phyloP scores from a whole-genome alignment of 2,329 filamentous ascomycete genomes.

The Alternaria viburni region DNA sequence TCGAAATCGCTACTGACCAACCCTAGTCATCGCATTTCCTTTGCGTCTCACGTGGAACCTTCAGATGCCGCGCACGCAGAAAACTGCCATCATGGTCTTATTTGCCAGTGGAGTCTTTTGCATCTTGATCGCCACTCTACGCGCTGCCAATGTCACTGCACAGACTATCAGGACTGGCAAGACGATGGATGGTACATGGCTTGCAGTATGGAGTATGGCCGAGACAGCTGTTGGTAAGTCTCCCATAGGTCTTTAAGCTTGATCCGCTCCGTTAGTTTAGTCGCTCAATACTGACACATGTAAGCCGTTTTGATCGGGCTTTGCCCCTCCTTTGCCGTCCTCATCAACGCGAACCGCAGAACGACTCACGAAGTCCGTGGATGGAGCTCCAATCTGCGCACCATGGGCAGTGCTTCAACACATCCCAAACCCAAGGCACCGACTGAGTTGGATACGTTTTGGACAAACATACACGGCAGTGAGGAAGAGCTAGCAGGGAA shows the following conservation, averaged over 20 bases:
- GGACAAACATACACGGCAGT: background rate
- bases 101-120: conserved; percentile 1
- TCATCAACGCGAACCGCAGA: background rate
- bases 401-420: background rate
- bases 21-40: conserved; percentile 7
- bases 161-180: background rate
- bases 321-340: background rate
- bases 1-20: background rate
- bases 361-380: background rate
- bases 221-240: conserved; percentile 17
- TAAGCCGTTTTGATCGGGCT: background rate
- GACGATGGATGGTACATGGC: conserved; percentile 1
- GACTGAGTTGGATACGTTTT: background rate
- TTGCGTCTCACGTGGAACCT: conserved; percentile 4
- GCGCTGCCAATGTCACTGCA: background rate
- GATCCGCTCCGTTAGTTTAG: background rate
- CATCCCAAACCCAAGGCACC: background rate
- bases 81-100: background rate
- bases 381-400: background rate
- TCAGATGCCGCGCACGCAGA: background rate
- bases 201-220: conserved; percentile 2
- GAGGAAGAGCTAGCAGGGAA: background rate
- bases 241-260: conserved; percentile 1
- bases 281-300: background rate
- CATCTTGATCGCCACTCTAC: conserved; percentile 3